Base-by-base conservation (phyloP, 306 rosid genomes). In the Begonia masoniana region DNA sequence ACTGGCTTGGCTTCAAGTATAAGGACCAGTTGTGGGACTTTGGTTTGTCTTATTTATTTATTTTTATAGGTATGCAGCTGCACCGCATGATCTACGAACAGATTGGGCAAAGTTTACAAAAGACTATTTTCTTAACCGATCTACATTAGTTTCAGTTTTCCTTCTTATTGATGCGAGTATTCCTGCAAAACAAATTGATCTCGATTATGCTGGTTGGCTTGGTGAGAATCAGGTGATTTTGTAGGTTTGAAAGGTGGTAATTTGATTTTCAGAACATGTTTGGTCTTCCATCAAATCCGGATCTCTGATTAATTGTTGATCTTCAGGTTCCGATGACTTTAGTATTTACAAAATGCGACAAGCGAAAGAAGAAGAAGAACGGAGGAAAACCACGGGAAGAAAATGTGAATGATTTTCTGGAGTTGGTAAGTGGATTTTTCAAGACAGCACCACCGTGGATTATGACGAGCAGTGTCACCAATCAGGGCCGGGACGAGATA, bases 161-260 rank as follows among this genome's bases (percentile, higher is more conserved):
- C 96, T 92, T 64, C 93, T 92, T n/a, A 74, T 92, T 31, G 99
- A 92, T 71, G 99, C 85, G 45, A 92, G 99, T 83, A 87, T 92
- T 58, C 96, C 99, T 47, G 96, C 93, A 51, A 92, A 79, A 69
- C 69, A 59, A 51, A 81, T 77, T 50, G 99, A 87, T 76, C 93
- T 92, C 6, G 95, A 92, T 52, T 92, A 87, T 74, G 96, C 99
- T 42, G 71, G 89, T 62, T 92, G 96, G 99, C 80, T 92, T 74
- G 99, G 93, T 41, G 77, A 79, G 77, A 92, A 92, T 76, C 82
- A 92, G 96, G 99, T 89, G 76, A 46, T 15, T 41, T 52, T 10
- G 15, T 45, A 1, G 49, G 49, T 45, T 45, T 45, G n/a, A 3
- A 45, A 1, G 2, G 49, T 10, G 6, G 49, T 10, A 45, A 8